phyloP scores from a whole-genome alignment of 768 basidiomycete genomes.

The Steccherinum ochraceum region DNA sequence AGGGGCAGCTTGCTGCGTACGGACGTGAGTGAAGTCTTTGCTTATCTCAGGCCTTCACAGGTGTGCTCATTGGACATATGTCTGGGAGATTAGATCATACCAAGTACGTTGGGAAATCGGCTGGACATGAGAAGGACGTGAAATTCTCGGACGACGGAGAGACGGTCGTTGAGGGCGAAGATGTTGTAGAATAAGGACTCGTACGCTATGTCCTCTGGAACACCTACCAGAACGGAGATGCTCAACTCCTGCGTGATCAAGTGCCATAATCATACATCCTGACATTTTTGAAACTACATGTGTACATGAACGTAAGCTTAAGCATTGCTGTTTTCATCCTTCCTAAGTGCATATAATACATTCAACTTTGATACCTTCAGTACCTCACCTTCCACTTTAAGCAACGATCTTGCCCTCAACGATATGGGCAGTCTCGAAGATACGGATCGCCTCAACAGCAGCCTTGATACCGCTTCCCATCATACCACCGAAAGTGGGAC shows the following conservation, averaged over 20 bases:
- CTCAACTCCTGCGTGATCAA: too few relatives aligned
- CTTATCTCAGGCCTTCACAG: not conserved
- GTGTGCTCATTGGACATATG: not conserved
- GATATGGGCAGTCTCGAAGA: conserved; percentile 26
- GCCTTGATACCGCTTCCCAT: conserved; percentile 62
- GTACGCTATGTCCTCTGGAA: too few relatives aligned
- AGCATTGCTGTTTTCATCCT: too few relatives aligned
- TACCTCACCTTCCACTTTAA: too few relatives aligned
- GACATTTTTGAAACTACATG: too few relatives aligned
- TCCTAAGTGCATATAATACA: too few relatives aligned
- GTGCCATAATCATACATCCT: too few relatives aligned
- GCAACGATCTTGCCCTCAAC: conserved; percentile 32
- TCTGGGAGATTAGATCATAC: conserved; percentile 58
- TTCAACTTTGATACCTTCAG: too few relatives aligned
- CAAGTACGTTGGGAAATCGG: conserved; percentile 75
- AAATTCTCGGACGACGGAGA: conserved; percentile 79
- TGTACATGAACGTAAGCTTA: too few relatives aligned
- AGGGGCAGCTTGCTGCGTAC: conserved; percentile 71
- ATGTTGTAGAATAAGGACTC: too few relatives aligned
- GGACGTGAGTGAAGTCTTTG: conserved; percentile 49
- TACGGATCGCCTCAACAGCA: conserved; percentile 29
- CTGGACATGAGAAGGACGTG: conserved; percentile 50
- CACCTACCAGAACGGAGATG: too few relatives aligned
- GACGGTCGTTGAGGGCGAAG: conserved; percentile 57
- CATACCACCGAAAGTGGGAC: conserved; percentile 77